A percentile compares a stretch with the other conserved stretches of the same genome.
phyloP scores from a whole-genome alignment of 2,329 filamentous ascomycete species.

The Cylindrodendrum hubeiense region DNA sequence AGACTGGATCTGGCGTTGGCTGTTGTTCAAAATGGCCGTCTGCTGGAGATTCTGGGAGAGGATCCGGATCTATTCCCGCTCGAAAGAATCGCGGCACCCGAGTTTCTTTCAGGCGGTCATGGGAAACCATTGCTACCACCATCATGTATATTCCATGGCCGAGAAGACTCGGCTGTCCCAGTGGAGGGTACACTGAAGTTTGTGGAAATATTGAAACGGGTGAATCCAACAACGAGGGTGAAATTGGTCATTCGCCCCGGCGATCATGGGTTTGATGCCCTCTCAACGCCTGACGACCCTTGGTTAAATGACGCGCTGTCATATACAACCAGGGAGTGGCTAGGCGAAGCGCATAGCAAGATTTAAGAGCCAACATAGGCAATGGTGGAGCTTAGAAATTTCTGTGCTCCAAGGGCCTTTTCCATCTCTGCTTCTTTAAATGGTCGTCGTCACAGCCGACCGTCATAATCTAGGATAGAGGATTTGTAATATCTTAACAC shows the following conservation, averaged over 20 bases:
- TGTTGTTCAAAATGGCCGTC: slow-evolving; percentile 10
- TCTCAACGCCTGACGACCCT: background rate
- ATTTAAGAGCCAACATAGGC: too few species aligned
- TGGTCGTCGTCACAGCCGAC: too few species aligned
- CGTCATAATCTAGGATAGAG: too few species aligned
- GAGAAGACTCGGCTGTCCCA: slow-evolving; percentile 4
- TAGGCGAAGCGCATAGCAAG: too few species aligned
- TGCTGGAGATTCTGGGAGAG: slow-evolving; percentile 5
- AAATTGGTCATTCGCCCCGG: background rate
- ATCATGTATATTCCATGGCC: background rate
- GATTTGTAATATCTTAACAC: too few species aligned
- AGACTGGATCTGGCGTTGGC: slow-evolving; percentile 2
- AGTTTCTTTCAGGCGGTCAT: background rate
- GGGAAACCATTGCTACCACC: background rate
- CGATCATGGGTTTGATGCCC: slow-evolving; percentile 9
- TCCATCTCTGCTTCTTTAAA: too few species aligned
- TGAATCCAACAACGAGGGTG: background rate
- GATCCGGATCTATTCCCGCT: slow-evolving; percentile 4
- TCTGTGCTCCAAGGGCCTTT: too few species aligned
- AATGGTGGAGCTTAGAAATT: too few species aligned
- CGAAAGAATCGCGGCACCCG: background rate
- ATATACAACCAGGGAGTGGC: too few species aligned
- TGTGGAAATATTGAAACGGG: background rate
- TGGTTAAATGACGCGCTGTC: too few species aligned
- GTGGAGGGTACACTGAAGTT: slow-evolving; percentile 5